These are phyloP conservation scores for Chrysoporthe austroafricana DNA, from an alignment of 2,329 filamentous ascomycete genomes.

Conservation along the genomic window DNA sequence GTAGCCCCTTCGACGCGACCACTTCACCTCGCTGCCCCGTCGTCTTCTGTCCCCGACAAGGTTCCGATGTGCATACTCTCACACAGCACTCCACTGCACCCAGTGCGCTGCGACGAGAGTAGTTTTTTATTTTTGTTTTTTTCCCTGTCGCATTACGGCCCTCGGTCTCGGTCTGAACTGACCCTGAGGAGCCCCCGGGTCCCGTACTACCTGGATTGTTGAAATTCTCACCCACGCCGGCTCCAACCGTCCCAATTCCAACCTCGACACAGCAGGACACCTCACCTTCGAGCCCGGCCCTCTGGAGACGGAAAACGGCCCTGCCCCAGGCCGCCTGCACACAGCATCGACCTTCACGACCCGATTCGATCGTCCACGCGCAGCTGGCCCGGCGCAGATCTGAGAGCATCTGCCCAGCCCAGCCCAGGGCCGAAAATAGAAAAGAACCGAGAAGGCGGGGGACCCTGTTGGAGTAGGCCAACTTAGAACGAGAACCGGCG, in stretches of 20 bases:
- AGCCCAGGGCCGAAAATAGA: not conserved
- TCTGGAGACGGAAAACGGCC: not conserved
- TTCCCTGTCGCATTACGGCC: not conserved
- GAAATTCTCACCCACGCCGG: not conserved
- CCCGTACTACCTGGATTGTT: not conserved
- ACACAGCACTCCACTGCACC: not conserved
- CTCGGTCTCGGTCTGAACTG: not conserved
- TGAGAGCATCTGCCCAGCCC: not conserved
- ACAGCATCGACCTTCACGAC: not conserved
- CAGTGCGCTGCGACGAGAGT: not conserved
- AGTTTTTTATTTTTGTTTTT: not conserved
- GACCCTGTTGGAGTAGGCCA: conserved; percentile 7
- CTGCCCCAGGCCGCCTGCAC: not conserved
- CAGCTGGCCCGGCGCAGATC: not conserved
- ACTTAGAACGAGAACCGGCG: conserved; percentile 5
- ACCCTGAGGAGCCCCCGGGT: not conserved
- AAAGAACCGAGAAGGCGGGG: conserved; percentile 5
- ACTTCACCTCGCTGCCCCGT: too few relatives aligned
- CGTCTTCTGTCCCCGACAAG: not conserved
- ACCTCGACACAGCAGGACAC: not conserved
- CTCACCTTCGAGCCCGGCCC: not conserved
- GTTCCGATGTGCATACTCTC: not conserved
- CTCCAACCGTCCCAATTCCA: not conserved
- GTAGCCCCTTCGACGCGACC: not conserved
- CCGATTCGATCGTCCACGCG: not conserved